Conservation (phyloP, 495 filamentous ascomycete species). For the Staphylotrichum longicolle region DNA sequence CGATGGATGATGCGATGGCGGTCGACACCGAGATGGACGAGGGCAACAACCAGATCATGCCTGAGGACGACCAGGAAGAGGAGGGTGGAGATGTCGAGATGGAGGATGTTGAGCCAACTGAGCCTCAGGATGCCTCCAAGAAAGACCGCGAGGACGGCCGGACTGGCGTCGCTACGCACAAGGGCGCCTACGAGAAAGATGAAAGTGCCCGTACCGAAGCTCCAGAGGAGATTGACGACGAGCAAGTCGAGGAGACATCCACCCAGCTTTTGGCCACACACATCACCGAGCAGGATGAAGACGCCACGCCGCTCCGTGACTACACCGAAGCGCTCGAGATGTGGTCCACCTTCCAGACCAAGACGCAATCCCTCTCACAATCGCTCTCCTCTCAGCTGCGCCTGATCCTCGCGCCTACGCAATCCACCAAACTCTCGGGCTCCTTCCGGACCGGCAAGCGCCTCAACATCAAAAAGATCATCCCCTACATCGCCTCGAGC, state of each 20-base stretch:
- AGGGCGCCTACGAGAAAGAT: slow-evolving; percentile 44
- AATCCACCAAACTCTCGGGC: slow-evolving; percentile 93
- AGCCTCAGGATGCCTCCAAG: slow-evolving; percentile 43
- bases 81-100: slow-evolving; percentile 42
- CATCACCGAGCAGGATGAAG: slow-evolving; percentile 50
- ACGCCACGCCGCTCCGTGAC: slow-evolving; percentile 36
- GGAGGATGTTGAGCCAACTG: slow-evolving; percentile 40
- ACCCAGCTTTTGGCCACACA: slow-evolving; percentile 70
- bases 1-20: slow-evolving; percentile 80
- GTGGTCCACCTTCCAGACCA: slow-evolving; percentile 80
- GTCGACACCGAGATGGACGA: slow-evolving; percentile 69
- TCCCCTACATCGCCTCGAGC: slow-evolving; percentile 93
- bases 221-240: slow-evolving; percentile 41
- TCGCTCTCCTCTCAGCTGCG: slow-evolving; percentile 89
- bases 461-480: slow-evolving; percentile 98
- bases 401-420: slow-evolving; percentile 89
- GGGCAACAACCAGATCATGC: slow-evolving; percentile 44
- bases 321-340: slow-evolving; percentile 67
- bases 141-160: slow-evolving; percentile 42
- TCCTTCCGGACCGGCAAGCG: slow-evolving; percentile 97
- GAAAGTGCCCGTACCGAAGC: slow-evolving; percentile 38
- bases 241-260: slow-evolving; percentile 69
- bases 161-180: slow-evolving; percentile 49
- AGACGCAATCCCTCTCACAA: slow-evolving; percentile 81
- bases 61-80: slow-evolving; percentile 60